These are phyloP conservation scores for Cutaneotrichosporon curvatum DNA, from an alignment of 1,284 basidiomycete species.

Conservation along the genomic window DNA sequence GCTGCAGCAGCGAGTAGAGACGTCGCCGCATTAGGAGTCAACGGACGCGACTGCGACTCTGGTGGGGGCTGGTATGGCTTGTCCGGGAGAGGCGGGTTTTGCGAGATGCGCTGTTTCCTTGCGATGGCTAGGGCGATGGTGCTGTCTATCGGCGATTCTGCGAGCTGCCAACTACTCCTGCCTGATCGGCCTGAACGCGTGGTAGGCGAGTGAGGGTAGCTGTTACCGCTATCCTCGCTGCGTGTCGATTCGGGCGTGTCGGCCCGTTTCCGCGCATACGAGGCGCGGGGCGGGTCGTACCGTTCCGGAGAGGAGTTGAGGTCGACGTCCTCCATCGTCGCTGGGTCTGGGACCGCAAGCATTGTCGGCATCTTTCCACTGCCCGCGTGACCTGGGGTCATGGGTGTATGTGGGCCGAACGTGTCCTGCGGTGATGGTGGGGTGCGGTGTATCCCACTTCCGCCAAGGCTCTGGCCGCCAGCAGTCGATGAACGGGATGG, in stretches of 20 bases:
- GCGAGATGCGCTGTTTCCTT: conserved; percentile 8
- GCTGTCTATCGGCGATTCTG: not conserved
- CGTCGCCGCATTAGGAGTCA: conserved; percentile 3
- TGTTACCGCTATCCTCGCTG: not conserved
- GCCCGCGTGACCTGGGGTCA: not conserved
- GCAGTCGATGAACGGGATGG: too few relatives aligned
- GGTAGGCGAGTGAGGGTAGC: too few relatives aligned
- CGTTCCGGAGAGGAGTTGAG: not conserved
- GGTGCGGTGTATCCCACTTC: not conserved
- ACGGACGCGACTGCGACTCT: conserved; percentile 1
- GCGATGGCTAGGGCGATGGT: conserved; percentile 6
- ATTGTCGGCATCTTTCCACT: not conserved
- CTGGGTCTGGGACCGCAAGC: not conserved
- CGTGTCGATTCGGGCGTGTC: not conserved
- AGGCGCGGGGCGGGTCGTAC: not conserved
- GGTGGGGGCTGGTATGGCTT: conserved; percentile 8
- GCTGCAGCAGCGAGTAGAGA: not conserved
- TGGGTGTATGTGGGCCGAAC: conserved; percentile 10
- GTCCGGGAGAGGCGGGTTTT: conserved; percentile 5
- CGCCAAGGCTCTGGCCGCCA: too few relatives aligned
- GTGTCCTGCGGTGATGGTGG: conserved; percentile 14
- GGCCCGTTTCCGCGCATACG: too few relatives aligned
- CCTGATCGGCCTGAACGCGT: too few relatives aligned
- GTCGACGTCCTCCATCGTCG: not conserved
- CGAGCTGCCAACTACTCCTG: conserved; percentile 1